Conservation (phyloP, 495 filamentous ascomycete genomes). For the Penicillium angulare region DNA sequence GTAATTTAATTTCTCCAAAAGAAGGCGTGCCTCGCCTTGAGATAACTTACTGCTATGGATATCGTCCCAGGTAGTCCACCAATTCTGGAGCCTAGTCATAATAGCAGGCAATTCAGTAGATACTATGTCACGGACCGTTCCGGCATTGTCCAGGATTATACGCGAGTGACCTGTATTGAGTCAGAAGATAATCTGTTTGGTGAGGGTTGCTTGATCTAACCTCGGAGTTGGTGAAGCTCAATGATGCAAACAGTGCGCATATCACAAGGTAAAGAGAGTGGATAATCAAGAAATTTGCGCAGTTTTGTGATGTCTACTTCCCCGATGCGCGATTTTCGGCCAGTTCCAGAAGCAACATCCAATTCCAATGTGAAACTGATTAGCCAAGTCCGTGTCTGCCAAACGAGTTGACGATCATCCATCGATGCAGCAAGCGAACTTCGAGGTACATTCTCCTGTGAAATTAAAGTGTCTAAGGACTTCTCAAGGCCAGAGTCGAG, state of each 20-base stretch:
- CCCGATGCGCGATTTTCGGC: constrained; percentile 41
- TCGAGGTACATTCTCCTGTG: constrained; percentile 34
- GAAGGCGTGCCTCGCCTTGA: not conserved
- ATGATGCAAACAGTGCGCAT: constrained; percentile 44
- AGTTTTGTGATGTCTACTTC: constrained; percentile 41
- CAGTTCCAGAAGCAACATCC: constrained; percentile 44
- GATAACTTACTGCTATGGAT: constrained; percentile 37
- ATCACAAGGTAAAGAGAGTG: constrained; percentile 41
- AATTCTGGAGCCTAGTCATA: constrained; percentile 36
- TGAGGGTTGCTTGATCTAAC: constrained; percentile 4
- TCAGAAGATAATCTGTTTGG: not conserved
- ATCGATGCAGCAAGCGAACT: constrained; percentile 41
- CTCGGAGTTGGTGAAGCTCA: constrained; percentile 43
- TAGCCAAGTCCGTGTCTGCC: constrained; percentile 43
- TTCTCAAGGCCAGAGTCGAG: constrained; percentile 44
- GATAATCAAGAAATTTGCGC: constrained; percentile 40
- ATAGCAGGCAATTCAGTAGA: constrained; percentile 33
- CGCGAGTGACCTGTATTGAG: constrained; percentile 27
- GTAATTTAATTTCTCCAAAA: not conserved
- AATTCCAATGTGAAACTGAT: constrained; percentile 43
- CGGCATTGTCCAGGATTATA: constrained; percentile 32
- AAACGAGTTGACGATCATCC: constrained; percentile 41
- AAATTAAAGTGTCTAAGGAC: constrained; percentile 37
- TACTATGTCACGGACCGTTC: constrained; percentile 30
- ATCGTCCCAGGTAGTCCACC: constrained; percentile 45